phyloP scores from a whole-genome alignment of 768 basidiomycete genomes.

The Leccinum barrowsii region DNA sequence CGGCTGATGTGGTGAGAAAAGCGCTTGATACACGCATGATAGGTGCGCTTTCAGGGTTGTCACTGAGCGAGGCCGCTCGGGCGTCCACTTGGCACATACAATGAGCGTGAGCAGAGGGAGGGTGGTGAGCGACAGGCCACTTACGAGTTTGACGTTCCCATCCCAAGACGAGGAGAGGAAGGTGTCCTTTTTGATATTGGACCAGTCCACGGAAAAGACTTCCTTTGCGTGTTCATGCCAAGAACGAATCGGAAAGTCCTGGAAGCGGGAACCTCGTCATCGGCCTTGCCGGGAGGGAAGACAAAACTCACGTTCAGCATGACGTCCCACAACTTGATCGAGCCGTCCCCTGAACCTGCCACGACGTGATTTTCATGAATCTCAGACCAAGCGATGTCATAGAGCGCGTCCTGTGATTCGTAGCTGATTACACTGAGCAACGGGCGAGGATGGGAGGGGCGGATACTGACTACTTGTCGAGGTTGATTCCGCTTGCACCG shows the following conservation, averaged over 20 bases:
- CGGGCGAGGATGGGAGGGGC: background rate
- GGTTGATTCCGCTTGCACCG: constrained; percentile 40
- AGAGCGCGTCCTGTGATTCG: constrained; percentile 86
- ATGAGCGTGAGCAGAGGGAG: background rate
- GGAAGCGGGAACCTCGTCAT: constrained; percentile 25
- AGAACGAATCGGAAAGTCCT: constrained; percentile 86
- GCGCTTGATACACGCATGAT: constrained; percentile 83
- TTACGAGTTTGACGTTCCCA: constrained; percentile 80
- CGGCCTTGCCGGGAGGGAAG: constrained; percentile 10
- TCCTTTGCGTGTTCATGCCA: constrained; percentile 96
- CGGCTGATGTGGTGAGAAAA: constrained; percentile 91
- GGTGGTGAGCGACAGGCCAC: constrained; percentile 26
- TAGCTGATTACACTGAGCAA: constrained; percentile 48
- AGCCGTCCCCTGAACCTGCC: constrained; percentile 86
- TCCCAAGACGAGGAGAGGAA: constrained; percentile 93
- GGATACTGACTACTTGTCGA: constrained; percentile 67
- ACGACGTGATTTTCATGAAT: constrained; percentile 91
- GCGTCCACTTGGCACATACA: constrained; percentile 65
- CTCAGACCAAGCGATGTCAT: constrained; percentile 94
- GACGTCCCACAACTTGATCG: constrained; percentile 87
- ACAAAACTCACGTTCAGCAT: constrained; percentile 64
- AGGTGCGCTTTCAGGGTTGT: constrained; percentile 79
- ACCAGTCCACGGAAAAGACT: constrained; percentile 94
- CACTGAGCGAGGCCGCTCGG: constrained; percentile 75
- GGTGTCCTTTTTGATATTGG: constrained; percentile 83